Percentiles rank a stretch among this genome's conserved stretches.
Conservation (phyloP, 345 rosid species). For the Barbarea vulgaris region DNA sequence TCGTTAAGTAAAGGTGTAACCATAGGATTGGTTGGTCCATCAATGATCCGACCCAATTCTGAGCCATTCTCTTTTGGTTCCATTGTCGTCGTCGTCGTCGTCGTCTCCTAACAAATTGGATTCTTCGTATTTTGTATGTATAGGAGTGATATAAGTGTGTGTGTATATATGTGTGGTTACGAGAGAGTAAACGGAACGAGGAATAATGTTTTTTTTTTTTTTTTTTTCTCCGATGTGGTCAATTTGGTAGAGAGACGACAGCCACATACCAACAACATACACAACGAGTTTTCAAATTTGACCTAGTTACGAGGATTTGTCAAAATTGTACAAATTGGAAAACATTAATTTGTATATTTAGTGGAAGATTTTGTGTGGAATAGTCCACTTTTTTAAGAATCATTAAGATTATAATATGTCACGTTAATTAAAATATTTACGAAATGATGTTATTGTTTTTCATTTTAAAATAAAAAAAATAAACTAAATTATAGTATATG, state of each 20-base stretch:
- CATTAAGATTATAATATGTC: no score
- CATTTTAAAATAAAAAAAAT: no score
- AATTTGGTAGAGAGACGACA: neutral
- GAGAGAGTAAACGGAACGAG: constrained; percentile 2
- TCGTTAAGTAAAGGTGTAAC: constrained; percentile 89
- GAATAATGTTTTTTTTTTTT: neutral
- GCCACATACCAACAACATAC: neutral
- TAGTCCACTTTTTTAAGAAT: neutral
- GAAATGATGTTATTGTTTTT: no score
- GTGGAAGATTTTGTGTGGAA: neutral
- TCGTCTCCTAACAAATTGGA: constrained; percentile 13
- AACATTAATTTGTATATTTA: neutral
- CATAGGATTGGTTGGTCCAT: constrained; percentile 86
- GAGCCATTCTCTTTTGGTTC: constrained; percentile 46
- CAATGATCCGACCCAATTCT: constrained; percentile 41
- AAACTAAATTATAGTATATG: no score
- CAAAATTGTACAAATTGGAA: neutral
- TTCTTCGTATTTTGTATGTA: neutral
- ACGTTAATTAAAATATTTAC: no score
- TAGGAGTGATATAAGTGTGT: neutral
- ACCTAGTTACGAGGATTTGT: neutral
- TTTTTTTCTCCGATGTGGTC: neutral
- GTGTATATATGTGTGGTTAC: neutral
- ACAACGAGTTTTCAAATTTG: neutral
- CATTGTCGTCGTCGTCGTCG: constrained; percentile 42